A percentile compares a stretch with the other conserved stretches of the same genome.
Conservation (phyloP, 2,329 filamentous ascomycete species). For the Leptographium lundbergii region DNA sequence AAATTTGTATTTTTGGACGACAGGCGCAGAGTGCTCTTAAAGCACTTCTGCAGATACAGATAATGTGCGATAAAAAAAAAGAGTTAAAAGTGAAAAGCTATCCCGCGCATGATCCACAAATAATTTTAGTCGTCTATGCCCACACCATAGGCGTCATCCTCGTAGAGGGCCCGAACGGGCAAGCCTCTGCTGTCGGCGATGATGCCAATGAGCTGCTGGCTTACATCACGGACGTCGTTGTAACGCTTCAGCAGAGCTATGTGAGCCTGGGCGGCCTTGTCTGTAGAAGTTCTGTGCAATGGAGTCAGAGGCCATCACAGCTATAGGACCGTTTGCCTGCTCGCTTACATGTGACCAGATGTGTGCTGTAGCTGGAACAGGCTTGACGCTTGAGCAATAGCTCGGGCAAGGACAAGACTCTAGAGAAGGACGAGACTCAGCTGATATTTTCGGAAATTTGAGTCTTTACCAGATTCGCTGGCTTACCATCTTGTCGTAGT, state of each 20-base stretch:
- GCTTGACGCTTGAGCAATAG: background rate
- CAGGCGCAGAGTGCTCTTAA: background rate
- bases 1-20: background rate
- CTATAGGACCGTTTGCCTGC: background rate
- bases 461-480: background rate
- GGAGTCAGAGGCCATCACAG: background rate
- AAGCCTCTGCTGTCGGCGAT: conserved; percentile 23
- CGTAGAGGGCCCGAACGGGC: conserved; percentile 19
- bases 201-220: conserved; percentile 25
- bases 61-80: background rate
- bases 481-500: conserved; percentile 6
- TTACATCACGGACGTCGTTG: conserved; percentile 25
- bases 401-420: conserved; percentile 4
- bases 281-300: background rate
- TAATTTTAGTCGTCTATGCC: conserved; percentile 10
- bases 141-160: conserved; percentile 19
- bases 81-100: background rate
- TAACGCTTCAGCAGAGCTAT: conserved; percentile 21
- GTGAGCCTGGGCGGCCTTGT: conserved; percentile 9
- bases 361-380: background rate
- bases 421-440: background rate
- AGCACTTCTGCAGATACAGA: background rate
- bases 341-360: background rate
- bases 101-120: background rate
- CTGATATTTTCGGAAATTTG: too few species aligned